These are phyloP conservation scores for Kokia cookei DNA, from an alignment of 441 rosid genomes.

Conservation along the genomic window DNA sequence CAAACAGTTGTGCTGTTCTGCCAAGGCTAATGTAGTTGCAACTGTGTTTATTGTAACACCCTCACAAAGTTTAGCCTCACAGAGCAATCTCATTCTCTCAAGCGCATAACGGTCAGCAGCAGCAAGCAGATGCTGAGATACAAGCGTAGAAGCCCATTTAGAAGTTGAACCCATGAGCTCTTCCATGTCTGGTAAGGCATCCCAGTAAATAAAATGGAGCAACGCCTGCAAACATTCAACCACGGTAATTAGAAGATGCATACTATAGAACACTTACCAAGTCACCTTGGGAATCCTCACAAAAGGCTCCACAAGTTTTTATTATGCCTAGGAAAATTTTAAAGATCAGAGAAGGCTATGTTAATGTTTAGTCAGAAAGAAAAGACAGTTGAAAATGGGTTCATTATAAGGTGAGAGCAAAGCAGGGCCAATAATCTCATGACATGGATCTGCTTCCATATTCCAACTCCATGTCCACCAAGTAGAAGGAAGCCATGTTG, in stretches of 20 bases:
- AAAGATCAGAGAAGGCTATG: not conserved
- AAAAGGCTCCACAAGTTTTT: not conserved
- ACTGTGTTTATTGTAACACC: slow-evolving; percentile 77
- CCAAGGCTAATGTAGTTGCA: slow-evolving; percentile 89
- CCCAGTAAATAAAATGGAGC: slow-evolving; percentile 88
- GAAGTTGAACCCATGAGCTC: slow-evolving; percentile 60
- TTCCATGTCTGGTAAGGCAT: slow-evolving; percentile 66
- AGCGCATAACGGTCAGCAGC: slow-evolving; percentile 90
- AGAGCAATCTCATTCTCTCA: slow-evolving; percentile 74
- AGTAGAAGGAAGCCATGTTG: slow-evolving; percentile 13
- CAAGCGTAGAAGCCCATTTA: slow-evolving; percentile 67
- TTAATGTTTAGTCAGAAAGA: not conserved
- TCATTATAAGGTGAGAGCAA: not conserved
- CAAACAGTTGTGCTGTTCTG: slow-evolving; percentile 87
- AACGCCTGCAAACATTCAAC: slow-evolving; percentile 45
- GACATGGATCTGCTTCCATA: slow-evolving; percentile 3
- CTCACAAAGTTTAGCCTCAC: slow-evolving; percentile 75
- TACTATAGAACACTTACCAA: not conserved
- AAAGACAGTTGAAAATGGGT: not conserved
- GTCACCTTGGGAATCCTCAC: not conserved
- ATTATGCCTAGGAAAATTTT: not conserved
- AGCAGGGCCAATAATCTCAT: slow-evolving; percentile 2
- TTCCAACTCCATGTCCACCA: slow-evolving; percentile 15
- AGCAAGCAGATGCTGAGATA: slow-evolving; percentile 90
- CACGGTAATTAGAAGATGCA: slow-evolving; percentile 9